Conservation (phyloP, 2,329 filamentous ascomycete genomes). For the Xylaria digitata region DNA sequence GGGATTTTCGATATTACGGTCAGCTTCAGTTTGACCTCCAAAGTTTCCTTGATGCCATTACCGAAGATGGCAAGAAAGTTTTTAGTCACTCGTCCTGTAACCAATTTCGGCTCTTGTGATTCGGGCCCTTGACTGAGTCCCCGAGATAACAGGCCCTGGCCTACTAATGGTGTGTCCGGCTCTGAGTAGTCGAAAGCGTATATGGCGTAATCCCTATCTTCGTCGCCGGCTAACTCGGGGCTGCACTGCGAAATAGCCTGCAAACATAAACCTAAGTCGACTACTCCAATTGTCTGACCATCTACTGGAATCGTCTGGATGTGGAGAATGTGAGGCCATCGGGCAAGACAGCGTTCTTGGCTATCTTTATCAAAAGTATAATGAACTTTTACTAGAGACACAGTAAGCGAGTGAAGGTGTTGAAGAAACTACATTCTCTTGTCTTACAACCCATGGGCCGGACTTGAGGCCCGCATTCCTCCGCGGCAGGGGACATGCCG, state of each 20-base stretch:
- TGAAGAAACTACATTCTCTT: conserved; percentile 21
- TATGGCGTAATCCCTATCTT: conserved; percentile 87
- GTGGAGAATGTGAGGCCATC: conserved; percentile 81
- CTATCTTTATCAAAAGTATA: conserved; percentile 94
- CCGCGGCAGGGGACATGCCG: conserved; percentile 45
- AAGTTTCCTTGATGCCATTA: conserved; percentile 83
- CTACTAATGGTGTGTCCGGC: conserved; percentile 90
- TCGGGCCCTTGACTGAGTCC: conserved; percentile 64
- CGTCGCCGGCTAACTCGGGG: conserved; percentile 82
- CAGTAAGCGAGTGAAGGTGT: conserved; percentile 40
- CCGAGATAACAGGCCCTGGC: conserved; percentile 94
- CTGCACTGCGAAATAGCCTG: conserved; percentile 82
- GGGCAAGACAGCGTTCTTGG: conserved; percentile 89
- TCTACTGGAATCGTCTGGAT: conserved; percentile 86
- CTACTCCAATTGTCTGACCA: conserved; percentile 83
- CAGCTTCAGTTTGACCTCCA: conserved; percentile 92
- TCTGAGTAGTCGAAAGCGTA: conserved; percentile 98
- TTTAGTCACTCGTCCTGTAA: conserved; percentile 90
- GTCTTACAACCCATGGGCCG: conserved; percentile 75
- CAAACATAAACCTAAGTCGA: conserved; percentile 88
- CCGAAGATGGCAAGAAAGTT: conserved; percentile 87
- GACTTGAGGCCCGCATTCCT: conserved; percentile 65
- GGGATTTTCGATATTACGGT: conserved; percentile 75
- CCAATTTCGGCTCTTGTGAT: conserved; percentile 68
- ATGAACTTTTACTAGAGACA: conserved; percentile 83